phyloP scores from a whole-genome alignment of 228 moss, liverwort and hornwort genomes.

The Sphagnum magellanicum region DNA sequence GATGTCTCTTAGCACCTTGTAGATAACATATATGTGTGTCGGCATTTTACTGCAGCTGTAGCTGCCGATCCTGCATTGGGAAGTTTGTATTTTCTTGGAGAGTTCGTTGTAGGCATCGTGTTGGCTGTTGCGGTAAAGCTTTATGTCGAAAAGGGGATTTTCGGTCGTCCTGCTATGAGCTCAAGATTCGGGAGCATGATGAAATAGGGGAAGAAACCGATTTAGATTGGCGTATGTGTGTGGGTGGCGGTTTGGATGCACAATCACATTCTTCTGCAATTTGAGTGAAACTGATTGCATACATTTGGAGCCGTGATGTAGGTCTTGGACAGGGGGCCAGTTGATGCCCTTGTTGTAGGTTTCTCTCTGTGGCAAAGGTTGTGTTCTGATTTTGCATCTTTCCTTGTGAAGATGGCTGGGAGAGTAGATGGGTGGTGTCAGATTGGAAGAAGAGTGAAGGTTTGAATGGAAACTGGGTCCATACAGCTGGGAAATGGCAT shows the following conservation, averaged over 20 bases:
- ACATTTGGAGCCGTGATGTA: no score
- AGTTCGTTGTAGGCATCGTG: no score
- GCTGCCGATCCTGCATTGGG: neutral
- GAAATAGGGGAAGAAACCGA: no score
- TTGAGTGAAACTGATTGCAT: no score
- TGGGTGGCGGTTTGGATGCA: neutral
- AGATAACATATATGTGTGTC: neutral
- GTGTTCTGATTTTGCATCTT: neutral
- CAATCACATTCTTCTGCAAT: no score
- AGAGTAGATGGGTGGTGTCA: constrained; percentile 73
- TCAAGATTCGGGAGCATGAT: no score
- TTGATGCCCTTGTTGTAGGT: neutral
- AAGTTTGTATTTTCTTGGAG: neutral
- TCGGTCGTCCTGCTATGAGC: no score
- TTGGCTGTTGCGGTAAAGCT: no score
- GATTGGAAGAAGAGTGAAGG: constrained; percentile 85
- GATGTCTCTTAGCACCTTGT: neutral
- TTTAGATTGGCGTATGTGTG: neutral
- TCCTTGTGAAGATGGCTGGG: constrained; percentile 64
- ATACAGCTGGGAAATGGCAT: constrained; percentile 85
- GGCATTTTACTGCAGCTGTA: neutral
- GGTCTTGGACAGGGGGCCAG: no score
- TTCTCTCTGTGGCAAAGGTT: neutral
- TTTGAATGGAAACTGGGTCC: constrained; percentile 70
- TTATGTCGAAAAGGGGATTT: no score